Evolutionary conservation across 1,284 basidiomycete species (phyloP), one percentile per base, ranked within the genome.

Genomic region (Tetrapyrgos nigripes): DNA sequence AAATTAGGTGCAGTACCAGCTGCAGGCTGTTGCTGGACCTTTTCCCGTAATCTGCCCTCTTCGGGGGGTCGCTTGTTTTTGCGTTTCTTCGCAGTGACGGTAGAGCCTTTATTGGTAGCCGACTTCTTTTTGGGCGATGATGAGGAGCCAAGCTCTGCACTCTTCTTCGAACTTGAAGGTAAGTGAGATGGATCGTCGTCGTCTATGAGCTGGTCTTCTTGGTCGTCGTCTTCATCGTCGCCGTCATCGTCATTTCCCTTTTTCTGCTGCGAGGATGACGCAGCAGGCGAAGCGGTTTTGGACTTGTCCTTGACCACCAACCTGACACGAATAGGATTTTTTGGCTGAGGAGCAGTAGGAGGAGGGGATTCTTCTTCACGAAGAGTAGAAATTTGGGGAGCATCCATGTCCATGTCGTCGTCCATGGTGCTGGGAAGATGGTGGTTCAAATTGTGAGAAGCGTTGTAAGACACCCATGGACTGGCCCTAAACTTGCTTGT

Each of bases 191-290:
- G 60, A 54, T 84, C 82, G 57, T 88, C 87, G 63, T 91, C 89
- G 71, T 92, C 89, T 64, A 89, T 86, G 63, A 91, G 82, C 65
- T 90, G 86, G 75, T 91, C 89, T 72, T 90, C 88, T 68, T 92
- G 88, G 3, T 89, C 89, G 46, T 89, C 87, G 23, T 83, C 82
- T 14, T 61, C 59, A 4, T 61, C 59, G 19, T 60, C 59, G 26
- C 66, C 58, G 37, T 73, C 75, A 47, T 75, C 76, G 50, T 57
- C 55, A 13, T 53, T 46, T 3, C 29, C 24, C n/a, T 31, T 33
- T 26, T 60, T 64, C 10, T 66, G 55, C 5, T 45, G 28, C 9
- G 67, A 66, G 19, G 68, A 65, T 4, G 65, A 61, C 19, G 60
- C 62, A 28, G 66, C 55, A 29, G 56, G 60, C 28, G 60, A 60